Percentiles rank a stretch among this genome's conserved stretches.
phyloP scores from a whole-genome alignment of 2,329 filamentous ascomycete genomes.

The Zasmidium cellare region DNA sequence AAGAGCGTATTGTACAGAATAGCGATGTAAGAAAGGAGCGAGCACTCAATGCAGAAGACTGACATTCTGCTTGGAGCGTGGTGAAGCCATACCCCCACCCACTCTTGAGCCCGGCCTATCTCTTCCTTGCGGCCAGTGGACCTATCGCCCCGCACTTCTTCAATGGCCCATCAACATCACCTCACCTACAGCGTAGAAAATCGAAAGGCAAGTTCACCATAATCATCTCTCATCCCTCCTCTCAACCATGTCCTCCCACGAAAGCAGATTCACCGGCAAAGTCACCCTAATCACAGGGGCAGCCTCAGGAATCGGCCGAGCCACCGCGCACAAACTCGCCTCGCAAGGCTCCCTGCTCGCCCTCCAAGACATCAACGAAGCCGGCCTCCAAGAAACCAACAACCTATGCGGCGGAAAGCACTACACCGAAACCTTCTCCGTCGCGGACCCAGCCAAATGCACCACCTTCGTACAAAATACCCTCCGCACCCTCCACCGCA shows the following conservation, averaged over 20 bases:
- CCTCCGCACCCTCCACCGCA: slow-evolving; percentile 23
- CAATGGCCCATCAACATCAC: not conserved
- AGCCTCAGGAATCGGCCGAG: slow-evolving; percentile 44
- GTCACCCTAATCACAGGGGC: slow-evolving; percentile 28
- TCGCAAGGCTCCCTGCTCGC: slow-evolving; percentile 44
- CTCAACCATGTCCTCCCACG: slow-evolving; percentile 5
- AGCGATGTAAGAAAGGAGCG: not conserved
- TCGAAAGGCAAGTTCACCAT: not conserved
- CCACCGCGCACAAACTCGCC: slow-evolving; percentile 46
- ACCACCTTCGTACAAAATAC: slow-evolving; percentile 27
- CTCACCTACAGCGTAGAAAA: not conserved
- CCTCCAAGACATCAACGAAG: slow-evolving; percentile 41
- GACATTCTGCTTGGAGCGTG: too few relatives aligned
- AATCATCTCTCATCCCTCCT: not conserved
- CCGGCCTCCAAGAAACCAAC: slow-evolving; percentile 31
- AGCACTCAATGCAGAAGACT: too few relatives aligned
- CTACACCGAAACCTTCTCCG: slow-evolving; percentile 28
- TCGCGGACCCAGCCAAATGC: slow-evolving; percentile 26
- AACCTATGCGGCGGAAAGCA: slow-evolving; percentile 16
- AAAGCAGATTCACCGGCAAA: slow-evolving; percentile 22
- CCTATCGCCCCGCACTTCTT: slow-evolving; percentile 2
- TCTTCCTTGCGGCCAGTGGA: not conserved
- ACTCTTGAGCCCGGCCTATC: slow-evolving; percentile 2
- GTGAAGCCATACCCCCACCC: too few relatives aligned
- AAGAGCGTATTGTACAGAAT: not conserved